Evolutionary conservation across 2,329 filamentous ascomycete genomes (phyloP).

Genomic region (Stylonectria norvegica): DNA sequence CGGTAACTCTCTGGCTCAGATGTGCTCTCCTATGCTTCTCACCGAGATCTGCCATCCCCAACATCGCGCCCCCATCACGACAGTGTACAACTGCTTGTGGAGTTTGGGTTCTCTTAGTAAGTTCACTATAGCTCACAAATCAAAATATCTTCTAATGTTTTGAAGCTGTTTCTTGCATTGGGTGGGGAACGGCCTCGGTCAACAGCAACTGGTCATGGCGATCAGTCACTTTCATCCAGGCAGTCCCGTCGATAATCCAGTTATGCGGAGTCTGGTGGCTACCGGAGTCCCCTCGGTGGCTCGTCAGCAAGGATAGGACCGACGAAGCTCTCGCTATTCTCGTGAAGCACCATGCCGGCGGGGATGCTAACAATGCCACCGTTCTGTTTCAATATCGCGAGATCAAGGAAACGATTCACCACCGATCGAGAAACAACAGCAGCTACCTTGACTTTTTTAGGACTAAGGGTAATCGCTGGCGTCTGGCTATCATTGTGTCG

Average conservation of each 20-base stretch:
- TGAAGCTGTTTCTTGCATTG: slow-evolving; percentile 53
- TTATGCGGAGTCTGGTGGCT: slow-evolving; percentile 59
- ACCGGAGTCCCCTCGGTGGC: slow-evolving; percentile 62
- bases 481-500: slow-evolving; percentile 56
- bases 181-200: slow-evolving; percentile 57
- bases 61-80: slow-evolving; percentile 59
- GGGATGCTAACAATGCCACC: slow-evolving; percentile 51
- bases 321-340: slow-evolving; percentile 59
- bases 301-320: slow-evolving; percentile 58
- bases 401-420: slow-evolving; percentile 57
- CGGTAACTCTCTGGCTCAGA: slow-evolving; percentile 59
- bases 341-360: slow-evolving; percentile 59
- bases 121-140: background rate
- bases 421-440: slow-evolving; percentile 46
- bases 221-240: slow-evolving; percentile 58
- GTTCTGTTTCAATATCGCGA: slow-evolving; percentile 63
- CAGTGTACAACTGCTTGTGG: slow-evolving; percentile 65
- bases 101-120: slow-evolving; percentile 48
- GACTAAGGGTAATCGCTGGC: slow-evolving; percentile 60
- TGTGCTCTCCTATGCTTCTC: slow-evolving; percentile 58
- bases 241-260: slow-evolving; percentile 56
- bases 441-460: slow-evolving; percentile 55
- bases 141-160: background rate
- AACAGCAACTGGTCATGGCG: slow-evolving; percentile 62
- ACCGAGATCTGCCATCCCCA: slow-evolving; percentile 64